These are phyloP conservation scores for Nemania serpens DNA, from an alignment of 2,329 filamentous ascomycete species.

Conservation along the genomic window DNA sequence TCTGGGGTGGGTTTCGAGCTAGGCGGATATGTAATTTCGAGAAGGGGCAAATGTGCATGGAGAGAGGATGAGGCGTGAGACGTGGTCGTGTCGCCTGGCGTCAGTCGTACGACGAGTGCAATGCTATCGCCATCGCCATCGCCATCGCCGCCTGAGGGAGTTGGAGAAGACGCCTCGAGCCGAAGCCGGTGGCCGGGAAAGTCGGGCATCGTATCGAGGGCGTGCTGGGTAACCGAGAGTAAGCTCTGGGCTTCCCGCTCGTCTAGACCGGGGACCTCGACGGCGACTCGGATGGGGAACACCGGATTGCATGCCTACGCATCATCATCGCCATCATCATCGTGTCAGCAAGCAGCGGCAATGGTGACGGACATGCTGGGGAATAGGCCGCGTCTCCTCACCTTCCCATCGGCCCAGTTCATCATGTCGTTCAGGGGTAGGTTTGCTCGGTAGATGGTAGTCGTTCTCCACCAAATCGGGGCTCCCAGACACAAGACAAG, in stretches of 20 bases:
- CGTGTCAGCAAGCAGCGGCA: background rate
- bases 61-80: conserved; percentile 69
- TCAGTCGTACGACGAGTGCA: conserved; percentile 72
- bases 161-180: conserved; percentile 65
- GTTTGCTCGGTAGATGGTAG: conserved; percentile 84
- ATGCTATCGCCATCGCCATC: conserved; percentile 53
- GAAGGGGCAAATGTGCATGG: conserved; percentile 69
- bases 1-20: conserved; percentile 69
- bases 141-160: conserved; percentile 35
- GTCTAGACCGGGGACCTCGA: conserved; percentile 71
- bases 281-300: conserved; percentile 81
- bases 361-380: background rate
- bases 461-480: conserved; percentile 96
- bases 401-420: conserved; percentile 88
- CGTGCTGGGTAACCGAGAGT: conserved; percentile 79
- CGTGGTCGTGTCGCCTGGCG: conserved; percentile 62
- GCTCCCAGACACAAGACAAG: conserved; percentile 82
- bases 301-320: conserved; percentile 80
- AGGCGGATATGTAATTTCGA: conserved; percentile 78
- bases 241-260: conserved; percentile 73
- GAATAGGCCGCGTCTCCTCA: conserved; percentile 44
- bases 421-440: conserved; percentile 86
- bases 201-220: conserved; percentile 84
- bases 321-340: conserved; percentile 1
- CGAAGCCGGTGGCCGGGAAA: conserved; percentile 84